These are phyloP conservation scores for Xenoacremonium recifei DNA, from an alignment of 2,329 filamentous ascomycete species.

Conservation along the genomic window DNA sequence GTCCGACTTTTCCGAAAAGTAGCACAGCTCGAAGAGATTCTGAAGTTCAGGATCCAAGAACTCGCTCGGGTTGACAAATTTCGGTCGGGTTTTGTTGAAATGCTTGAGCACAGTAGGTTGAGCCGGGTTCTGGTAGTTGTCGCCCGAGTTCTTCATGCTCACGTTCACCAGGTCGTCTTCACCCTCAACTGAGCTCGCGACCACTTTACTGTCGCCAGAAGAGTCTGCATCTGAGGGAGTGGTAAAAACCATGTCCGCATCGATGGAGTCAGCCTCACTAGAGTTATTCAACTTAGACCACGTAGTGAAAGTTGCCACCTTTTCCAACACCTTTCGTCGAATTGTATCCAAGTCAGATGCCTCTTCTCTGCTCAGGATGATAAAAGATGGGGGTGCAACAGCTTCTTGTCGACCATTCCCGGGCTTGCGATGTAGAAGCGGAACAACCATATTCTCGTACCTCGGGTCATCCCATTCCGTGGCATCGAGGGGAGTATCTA, in stretches of 20 bases:
- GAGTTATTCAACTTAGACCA: conserved; percentile 59
- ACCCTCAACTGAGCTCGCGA: conserved; percentile 76
- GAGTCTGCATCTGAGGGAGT: conserved; percentile 64
- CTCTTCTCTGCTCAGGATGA: conserved; percentile 74
- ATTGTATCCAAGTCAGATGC: conserved; percentile 66
- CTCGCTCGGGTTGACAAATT: conserved; percentile 50
- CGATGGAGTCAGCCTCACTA: conserved; percentile 50
- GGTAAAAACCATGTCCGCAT: conserved; percentile 68
- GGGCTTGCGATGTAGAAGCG: conserved; percentile 62
- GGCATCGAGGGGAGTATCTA: conserved; percentile 39
- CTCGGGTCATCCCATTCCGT: conserved; percentile 59
- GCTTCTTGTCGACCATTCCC: conserved; percentile 32
- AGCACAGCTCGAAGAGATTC: conserved; percentile 75
- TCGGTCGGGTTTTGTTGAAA: conserved; percentile 51
- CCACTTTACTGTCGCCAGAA: conserved; percentile 67
- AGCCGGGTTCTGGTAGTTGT: conserved; percentile 22
- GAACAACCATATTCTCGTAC: conserved; percentile 67
- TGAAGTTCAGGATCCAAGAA: conserved; percentile 64
- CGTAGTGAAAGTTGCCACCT: conserved; percentile 74
- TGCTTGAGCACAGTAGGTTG: conserved; percentile 36
- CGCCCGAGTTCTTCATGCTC: conserved; percentile 68
- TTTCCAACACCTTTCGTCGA: conserved; percentile 74
- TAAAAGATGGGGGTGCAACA: conserved; percentile 61
- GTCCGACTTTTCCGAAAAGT: conserved; percentile 52
- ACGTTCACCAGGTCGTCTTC: conserved; percentile 92